These are phyloP conservation scores for Rosa hybrid DNA, from an alignment of 331 rosid species.

Conservation along the genomic window DNA sequence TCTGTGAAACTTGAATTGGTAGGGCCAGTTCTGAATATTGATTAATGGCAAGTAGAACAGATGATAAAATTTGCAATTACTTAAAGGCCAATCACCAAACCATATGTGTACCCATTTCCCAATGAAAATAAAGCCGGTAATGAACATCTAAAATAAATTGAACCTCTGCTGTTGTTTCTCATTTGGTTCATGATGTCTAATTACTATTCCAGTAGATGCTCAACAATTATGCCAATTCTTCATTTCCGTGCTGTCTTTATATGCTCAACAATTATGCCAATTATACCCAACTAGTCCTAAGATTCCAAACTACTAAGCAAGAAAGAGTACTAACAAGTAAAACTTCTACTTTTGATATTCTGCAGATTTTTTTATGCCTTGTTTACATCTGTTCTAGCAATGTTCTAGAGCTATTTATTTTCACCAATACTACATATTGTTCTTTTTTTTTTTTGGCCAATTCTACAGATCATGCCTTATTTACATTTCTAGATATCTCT, in stretches of 20 bases:
- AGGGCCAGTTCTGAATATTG: background rate
- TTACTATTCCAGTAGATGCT: background rate
- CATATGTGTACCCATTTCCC: background rate
- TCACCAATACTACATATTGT: background rate
- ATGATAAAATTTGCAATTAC: background rate
- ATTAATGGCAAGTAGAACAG: background rate
- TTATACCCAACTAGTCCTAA: no score
- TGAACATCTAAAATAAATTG: background rate
- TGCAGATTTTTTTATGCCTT: background rate
- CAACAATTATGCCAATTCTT: background rate
- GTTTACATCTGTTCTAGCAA: background rate
- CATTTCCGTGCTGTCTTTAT: background rate
- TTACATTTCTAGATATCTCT: background rate
- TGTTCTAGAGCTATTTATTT: background rate
- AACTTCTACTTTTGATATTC: background rate
- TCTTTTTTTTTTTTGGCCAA: background rate
- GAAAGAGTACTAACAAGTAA: background rate
- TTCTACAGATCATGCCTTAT: background rate
- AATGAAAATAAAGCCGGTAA: background rate
- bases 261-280: no score
- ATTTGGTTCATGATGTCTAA: background rate
- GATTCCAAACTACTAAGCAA: no score
- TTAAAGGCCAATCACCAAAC: background rate
- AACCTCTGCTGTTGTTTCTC: background rate
- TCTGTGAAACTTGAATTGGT: constrained; percentile 14